Evolutionary conservation across 2,329 filamentous ascomycete genomes (phyloP).

Genomic region (Microthyrium microscopicum): DNA sequence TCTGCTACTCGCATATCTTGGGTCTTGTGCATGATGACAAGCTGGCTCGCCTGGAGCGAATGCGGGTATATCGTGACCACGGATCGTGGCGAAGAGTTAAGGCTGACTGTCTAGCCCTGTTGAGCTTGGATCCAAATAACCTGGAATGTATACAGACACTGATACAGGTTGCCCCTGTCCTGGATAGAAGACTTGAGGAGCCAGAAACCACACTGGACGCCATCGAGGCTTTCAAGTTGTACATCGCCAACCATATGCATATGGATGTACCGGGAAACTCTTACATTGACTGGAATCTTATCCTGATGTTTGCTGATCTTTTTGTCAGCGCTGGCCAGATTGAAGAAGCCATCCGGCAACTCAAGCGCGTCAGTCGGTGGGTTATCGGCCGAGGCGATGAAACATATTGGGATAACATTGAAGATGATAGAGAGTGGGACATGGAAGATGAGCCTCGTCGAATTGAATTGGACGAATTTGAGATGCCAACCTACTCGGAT

Average conservation of each 20-base stretch:
- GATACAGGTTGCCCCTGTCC: slow-evolving; percentile 39
- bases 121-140: slow-evolving; percentile 37
- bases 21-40: slow-evolving; percentile 34
- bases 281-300: slow-evolving; percentile 57
- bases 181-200: too few relatives aligned
- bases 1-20: slow-evolving; percentile 38
- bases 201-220: slow-evolving; percentile 29
- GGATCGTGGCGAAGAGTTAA: slow-evolving; percentile 29
- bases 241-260: slow-evolving; percentile 31
- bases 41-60: slow-evolving; percentile 37
- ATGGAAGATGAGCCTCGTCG: slow-evolving; percentile 51
- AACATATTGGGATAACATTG: slow-evolving; percentile 55
- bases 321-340: slow-evolving; percentile 49
- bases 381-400: slow-evolving; percentile 61
- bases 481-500: slow-evolving; percentile 33
- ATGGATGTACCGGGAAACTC: slow-evolving; percentile 25
- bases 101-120: slow-evolving; percentile 36
- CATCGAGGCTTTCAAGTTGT: slow-evolving; percentile 37
- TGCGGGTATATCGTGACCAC: slow-evolving; percentile 36
- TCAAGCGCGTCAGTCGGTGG: slow-evolving; percentile 66
- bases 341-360: slow-evolving; percentile 46
- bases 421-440: slow-evolving; percentile 86
- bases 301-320: slow-evolving; percentile 73
- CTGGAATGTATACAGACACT: slow-evolving; percentile 36
- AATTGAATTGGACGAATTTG: slow-evolving; percentile 42